Evolutionary conservation across 1,284 basidiomycete species (phyloP).

Genomic region (Pascua sp.): DNA sequence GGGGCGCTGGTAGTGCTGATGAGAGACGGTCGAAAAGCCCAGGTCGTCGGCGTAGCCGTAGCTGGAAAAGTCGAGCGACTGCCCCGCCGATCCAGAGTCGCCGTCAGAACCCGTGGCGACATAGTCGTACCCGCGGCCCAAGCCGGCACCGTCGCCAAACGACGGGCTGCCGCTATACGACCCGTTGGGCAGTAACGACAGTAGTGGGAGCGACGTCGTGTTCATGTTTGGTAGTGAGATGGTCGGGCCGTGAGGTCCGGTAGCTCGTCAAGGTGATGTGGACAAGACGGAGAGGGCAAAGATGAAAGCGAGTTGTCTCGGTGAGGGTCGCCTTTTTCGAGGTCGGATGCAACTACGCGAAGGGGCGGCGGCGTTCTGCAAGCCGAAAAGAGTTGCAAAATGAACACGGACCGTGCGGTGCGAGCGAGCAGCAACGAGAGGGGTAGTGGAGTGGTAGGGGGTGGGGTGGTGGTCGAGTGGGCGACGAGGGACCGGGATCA

Average conservation of each 20-base stretch:
- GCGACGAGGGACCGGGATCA: no score
- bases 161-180: constrained; percentile 11
- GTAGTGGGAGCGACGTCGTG: constrained; percentile 14
- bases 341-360: no score
- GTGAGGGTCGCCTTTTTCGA: no score
- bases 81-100: constrained; percentile 7
- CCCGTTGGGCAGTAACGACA: constrained; percentile 19
- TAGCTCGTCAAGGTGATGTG: not conserved
- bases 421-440: not conserved
- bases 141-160: constrained; percentile 6
- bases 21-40: constrained; percentile 6
- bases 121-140: constrained; percentile 17
- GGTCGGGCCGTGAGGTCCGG: not conserved
- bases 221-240: constrained; percentile 10
- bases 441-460: not conserved
- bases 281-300: not conserved
- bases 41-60: constrained; percentile 14
- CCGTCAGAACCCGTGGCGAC: constrained; percentile 15
- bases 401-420: no score
- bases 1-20: constrained; percentile 13
- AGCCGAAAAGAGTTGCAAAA: no score
- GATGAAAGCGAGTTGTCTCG: no score
- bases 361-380: no score
- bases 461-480: not conserved
- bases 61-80: constrained; percentile 7